These are phyloP conservation scores for Prinsepia uniflora DNA, from an alignment of 306 rosid species.

Conservation along the genomic window DNA sequence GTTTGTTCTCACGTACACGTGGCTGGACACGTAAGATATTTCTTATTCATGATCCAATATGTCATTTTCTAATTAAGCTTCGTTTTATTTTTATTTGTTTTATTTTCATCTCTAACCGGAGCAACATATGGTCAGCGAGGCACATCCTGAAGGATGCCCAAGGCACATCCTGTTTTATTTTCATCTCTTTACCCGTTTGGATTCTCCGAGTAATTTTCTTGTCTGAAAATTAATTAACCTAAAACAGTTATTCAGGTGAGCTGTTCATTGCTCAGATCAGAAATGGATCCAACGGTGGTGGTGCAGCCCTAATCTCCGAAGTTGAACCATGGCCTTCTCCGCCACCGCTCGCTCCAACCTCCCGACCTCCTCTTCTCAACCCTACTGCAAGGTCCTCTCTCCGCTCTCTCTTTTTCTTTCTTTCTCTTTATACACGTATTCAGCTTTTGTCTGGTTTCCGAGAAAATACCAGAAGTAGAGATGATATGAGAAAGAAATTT, in stretches of 20 bases:
- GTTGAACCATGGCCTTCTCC: constrained; percentile 55
- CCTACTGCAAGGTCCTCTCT: constrained; percentile 35
- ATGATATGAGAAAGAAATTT: background rate
- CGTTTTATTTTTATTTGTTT: background rate
- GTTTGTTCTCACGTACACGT: background rate
- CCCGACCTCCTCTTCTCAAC: constrained; percentile 37
- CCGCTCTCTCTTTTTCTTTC: constrained; percentile 18
- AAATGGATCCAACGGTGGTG: background rate
- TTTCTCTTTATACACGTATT: background rate
- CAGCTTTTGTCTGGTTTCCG: background rate
- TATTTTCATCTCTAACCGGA: background rate
- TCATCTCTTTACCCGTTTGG: background rate
- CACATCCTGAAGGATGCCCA: background rate
- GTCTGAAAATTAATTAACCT: background rate
- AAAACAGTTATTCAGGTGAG: background rate
- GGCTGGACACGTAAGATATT: background rate
- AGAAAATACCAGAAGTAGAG: background rate
- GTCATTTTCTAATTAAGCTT: background rate
- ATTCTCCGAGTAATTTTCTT: background rate
- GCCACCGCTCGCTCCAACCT: constrained; percentile 41
- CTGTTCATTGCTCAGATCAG: background rate
- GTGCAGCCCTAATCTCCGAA: constrained; percentile 23
- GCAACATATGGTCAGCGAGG: background rate
- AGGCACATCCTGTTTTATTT: background rate
- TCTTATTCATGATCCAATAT: background rate